Percentiles rank a stretch among this genome's conserved stretches.
These are phyloP conservation scores for Mortierella sp. DNA, from an alignment of 371 early-diverging fungal genomes.

Conservation along the genomic window DNA sequence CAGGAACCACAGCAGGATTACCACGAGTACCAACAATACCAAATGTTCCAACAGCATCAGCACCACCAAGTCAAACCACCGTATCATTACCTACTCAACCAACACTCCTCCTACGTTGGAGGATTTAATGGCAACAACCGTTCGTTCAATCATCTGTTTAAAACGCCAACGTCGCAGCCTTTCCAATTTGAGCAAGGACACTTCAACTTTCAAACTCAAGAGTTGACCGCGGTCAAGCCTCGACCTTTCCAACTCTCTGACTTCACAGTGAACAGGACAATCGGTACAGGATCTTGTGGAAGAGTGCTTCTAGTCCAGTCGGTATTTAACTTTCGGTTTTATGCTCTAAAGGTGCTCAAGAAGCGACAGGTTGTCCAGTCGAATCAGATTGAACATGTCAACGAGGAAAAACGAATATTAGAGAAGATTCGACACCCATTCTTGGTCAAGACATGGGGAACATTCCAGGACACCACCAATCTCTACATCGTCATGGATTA, in stretches of 20 bases:
- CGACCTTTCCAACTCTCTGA: conserved; percentile 64
- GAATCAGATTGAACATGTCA: conserved; percentile 91
- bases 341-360: conserved; percentile 90
- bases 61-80: neutral
- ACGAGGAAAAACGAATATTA: conserved; percentile 86
- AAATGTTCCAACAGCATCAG: neutral
- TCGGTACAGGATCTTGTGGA: conserved; percentile 98
- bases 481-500: conserved; percentile 92
- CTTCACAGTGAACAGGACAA: conserved; percentile 65
- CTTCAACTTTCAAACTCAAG: conserved; percentile 52
- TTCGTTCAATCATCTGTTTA: conserved; percentile 24
- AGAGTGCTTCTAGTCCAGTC: conserved; percentile 89
- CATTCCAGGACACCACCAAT: conserved; percentile 80
- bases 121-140: neutral
- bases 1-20: conserved; percentile 11
- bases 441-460: conserved; percentile 83
- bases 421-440: conserved; percentile 79
- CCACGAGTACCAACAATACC: conserved; percentile 15
- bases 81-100: neutral
- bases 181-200: conserved; percentile 54
- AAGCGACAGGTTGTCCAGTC: conserved; percentile 82
- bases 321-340: conserved; percentile 72
- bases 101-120: conserved; percentile 11
- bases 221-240: conserved; percentile 58
- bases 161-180: conserved; percentile 50